These are phyloP conservation scores for Kluyveromyces lactis DNA, from an alignment of 805 yeast species.

Conservation along the genomic window DNA sequence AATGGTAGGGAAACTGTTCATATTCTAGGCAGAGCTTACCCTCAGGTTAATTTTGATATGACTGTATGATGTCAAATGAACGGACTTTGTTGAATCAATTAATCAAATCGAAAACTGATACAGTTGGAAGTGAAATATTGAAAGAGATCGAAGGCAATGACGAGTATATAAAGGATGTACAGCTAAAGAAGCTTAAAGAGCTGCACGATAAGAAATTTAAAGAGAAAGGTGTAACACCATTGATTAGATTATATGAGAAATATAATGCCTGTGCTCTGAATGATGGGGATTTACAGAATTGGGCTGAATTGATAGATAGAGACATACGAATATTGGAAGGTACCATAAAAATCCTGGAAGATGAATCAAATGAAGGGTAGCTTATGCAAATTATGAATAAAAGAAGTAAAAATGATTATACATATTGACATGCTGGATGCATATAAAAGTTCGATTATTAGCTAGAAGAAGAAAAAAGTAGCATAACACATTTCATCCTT, in stretches of 20 bases:
- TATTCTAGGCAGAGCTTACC: no score
- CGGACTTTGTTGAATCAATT: constrained; percentile 7
- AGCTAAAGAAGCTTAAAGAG: constrained; percentile 19
- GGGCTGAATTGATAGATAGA: constrained; percentile 65
- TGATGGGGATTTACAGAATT: constrained; percentile 39
- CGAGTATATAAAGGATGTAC: constrained; percentile 20
- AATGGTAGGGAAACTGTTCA: no score
- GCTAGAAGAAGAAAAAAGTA: no score
- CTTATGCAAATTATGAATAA: no score
- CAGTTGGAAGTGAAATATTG: constrained; percentile 13
- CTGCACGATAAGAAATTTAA: constrained; percentile 24
- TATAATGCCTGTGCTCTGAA: constrained; percentile 11
- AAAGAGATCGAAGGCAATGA: constrained; percentile 23
- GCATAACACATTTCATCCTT: no score
- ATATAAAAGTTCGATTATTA: no score
- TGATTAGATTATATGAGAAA: constrained; percentile 14
- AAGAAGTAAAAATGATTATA: constrained; percentile 1
- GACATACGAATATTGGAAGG: constrained; percentile 63
- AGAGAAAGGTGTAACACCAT: constrained; percentile 18
- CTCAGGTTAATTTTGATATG: no score
- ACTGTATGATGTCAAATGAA: constrained; percentile 2
- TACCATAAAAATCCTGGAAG: constrained; percentile 34
- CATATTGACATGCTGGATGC: constrained; percentile 5
- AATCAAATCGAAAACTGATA: constrained; percentile 11
- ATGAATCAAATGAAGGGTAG: constrained; percentile 5